Base-by-base conservation (phyloP, 208 protist species). In the Trypanosoma brucei region DNA sequence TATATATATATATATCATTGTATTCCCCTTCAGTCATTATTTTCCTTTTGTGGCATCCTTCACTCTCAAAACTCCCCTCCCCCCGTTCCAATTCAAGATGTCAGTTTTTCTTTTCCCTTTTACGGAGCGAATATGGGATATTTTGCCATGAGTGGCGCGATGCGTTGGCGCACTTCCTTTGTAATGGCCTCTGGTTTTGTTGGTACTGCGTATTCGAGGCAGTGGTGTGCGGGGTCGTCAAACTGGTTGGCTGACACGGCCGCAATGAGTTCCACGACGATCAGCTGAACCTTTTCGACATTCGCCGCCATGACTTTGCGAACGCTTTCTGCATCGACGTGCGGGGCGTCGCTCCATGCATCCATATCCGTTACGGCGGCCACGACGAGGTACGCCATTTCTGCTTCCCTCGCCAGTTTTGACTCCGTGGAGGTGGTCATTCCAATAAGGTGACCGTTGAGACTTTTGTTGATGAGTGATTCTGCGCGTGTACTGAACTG, bases 321-420 rank as follows among this genome's bases (percentile, higher is more conserved):
- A 37, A 96, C 87, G 40, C 63, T 55, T 40, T 57, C 40, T 42
- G 81, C 78, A 58, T 83, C 75, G 14, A 96, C 92, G 54, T 93
- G 83, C 51, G 79, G 78, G 1, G 65, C 78, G 45, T 95, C 86
- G 55, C 75, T 81, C 92, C 94, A 98, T 44, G 85, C 81, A 65
- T 98, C 94, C 79, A 95, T 96, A 78, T 98, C 94, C n/a, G 92
- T 98, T n/a, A 95, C 87, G 81, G 93, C 90, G 39, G 83, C 92
- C 55, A 97, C 70, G 13, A 70, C 72, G 44, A 78, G 67, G 68
- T 96, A 97, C 30, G 78, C 79, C 3, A 98, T 94, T 66, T 96
- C 94, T 45, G 91, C 91, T 72, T 98, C 94, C 7, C 87, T 77
- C 8, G 91, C 94, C 13, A 98, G 86, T 72, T 86, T 84, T 6